A percentile compares a stretch with the other conserved stretches of the same genome.
Conservation (phyloP, 163 green algal genomes). For the Scenedesmus sp. region DNA sequence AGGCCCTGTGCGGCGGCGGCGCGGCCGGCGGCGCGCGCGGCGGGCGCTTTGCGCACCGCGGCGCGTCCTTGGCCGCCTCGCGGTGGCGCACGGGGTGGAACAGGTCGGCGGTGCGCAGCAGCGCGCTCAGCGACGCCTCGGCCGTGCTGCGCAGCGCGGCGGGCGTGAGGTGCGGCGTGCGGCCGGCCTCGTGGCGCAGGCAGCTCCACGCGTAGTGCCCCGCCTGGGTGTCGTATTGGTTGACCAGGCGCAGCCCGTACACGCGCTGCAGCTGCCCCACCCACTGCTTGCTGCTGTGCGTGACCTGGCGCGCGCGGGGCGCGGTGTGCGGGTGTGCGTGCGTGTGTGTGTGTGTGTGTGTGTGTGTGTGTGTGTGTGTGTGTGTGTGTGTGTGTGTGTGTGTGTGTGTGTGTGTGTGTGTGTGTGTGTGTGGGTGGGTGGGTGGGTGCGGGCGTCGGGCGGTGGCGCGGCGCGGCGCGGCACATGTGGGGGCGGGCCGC, state of each 20-base stretch:
- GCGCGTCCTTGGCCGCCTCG: background rate
- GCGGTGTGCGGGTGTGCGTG: too few species aligned
- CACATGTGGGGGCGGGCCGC: background rate
- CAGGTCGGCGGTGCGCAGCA: conserved; percentile 2
- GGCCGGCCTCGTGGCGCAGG: conserved; percentile 16
- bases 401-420: too few species aligned
- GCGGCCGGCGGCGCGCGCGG: background rate
- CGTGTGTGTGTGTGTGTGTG: too few species aligned
- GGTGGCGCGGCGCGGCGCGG: background rate
- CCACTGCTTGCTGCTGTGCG: conserved; percentile 42
- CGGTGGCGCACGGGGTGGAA: conserved; percentile 32
- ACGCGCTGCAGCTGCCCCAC: conserved; percentile 2
- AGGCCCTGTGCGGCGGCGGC: too few species aligned
- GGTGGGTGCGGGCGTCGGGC: too few species aligned
- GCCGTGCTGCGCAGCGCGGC: background rate
- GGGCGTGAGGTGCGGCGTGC: background rate
- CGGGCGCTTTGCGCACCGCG: background rate
- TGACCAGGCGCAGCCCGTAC: conserved; percentile 16
- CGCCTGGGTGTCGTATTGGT: conserved; percentile 42
- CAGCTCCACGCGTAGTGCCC: conserved; percentile 23
- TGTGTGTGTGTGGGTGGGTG: too few species aligned
- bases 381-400: too few species aligned
- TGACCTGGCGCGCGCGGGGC: conserved; percentile 22
- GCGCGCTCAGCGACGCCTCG: background rate
- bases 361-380: too few species aligned